Evolutionary conservation across 1,139 yeast species (phyloP).

Genomic region (Lodderomyces pseudojiufengensis): DNA sequence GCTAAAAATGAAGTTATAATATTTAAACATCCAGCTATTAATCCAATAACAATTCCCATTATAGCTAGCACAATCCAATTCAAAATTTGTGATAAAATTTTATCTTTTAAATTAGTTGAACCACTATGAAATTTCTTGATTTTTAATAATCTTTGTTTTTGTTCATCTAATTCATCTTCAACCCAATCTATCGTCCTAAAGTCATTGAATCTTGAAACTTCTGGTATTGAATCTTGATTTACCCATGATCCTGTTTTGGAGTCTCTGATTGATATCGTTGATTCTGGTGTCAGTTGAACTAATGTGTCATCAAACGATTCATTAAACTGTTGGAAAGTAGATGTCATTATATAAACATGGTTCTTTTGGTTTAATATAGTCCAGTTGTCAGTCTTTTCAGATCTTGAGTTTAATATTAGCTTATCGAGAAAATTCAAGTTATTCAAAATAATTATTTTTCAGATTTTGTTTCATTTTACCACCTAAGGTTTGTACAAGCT

Average conservation of each 20-base stretch:
- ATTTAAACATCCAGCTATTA: constrained; percentile 77
- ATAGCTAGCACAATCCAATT: constrained; percentile 73
- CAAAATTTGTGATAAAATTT: constrained; percentile 48
- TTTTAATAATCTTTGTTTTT: constrained; percentile 32
- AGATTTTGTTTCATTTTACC: too few relatives aligned
- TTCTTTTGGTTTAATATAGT: too few relatives aligned
- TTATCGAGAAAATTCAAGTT: too few relatives aligned
- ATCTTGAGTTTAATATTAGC: neutral
- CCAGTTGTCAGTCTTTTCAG: too few relatives aligned
- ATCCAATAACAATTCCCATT: constrained; percentile 75
- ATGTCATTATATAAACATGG: too few relatives aligned
- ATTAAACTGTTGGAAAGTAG: constrained; percentile 5
- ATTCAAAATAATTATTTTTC: too few relatives aligned
- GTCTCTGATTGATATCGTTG: constrained; percentile 6
- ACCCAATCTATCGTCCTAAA: constrained; percentile 84
- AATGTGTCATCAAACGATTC: constrained; percentile 6
- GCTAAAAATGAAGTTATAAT: constrained; percentile 86
- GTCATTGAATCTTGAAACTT: constrained; percentile 49
- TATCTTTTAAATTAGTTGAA: constrained; percentile 20
- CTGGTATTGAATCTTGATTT: constrained; percentile 31
- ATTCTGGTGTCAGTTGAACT: constrained; percentile 2
- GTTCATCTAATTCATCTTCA: constrained; percentile 65
- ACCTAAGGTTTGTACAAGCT: too few relatives aligned
- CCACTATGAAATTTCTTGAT: constrained; percentile 14
- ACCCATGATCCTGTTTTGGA: constrained; percentile 36